phyloP scores from a whole-genome alignment of 2,329 filamentous ascomycete genomes.

The Xylariaceae sp. region DNA sequence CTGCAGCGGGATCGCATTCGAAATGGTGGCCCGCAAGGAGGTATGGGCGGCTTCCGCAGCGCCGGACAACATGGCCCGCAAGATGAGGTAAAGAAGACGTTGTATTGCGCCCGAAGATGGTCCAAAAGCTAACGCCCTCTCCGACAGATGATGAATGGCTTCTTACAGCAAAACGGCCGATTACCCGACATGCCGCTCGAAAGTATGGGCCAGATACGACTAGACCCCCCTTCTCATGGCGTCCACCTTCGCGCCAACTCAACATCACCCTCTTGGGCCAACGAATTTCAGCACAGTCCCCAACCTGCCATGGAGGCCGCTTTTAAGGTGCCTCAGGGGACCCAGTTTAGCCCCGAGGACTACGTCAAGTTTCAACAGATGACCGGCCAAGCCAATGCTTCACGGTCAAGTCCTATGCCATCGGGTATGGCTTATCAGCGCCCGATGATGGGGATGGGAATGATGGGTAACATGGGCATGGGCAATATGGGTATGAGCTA shows the following conservation, averaged over 20 bases:
- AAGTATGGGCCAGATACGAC: conserved; percentile 51
- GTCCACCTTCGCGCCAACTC: conserved; percentile 61
- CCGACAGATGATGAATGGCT: conserved; percentile 86
- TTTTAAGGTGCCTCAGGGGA: conserved; percentile 64
- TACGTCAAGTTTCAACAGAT: conserved; percentile 87
- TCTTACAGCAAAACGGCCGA: conserved; percentile 78
- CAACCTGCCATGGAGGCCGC: conserved; percentile 76
- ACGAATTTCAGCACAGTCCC: conserved; percentile 54
- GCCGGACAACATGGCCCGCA: conserved; percentile 72
- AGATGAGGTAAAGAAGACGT: conserved; percentile 65
- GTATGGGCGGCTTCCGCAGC: conserved; percentile 80
- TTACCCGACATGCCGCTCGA: conserved; percentile 62
- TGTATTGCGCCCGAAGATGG: background rate
- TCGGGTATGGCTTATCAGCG: conserved; percentile 55
- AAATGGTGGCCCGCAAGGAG: conserved; percentile 72
- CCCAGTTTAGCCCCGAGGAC: conserved; percentile 80
- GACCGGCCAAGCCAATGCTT: conserved; percentile 60
- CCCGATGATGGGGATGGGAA: conserved; percentile 65
- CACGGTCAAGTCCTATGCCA: conserved; percentile 67
- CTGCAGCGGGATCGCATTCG: conserved; percentile 89
- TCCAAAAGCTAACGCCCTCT: conserved; percentile 36
- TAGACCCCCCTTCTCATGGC: conserved; percentile 56
- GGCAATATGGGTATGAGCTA: conserved; percentile 60
- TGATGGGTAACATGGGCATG: conserved; percentile 56
- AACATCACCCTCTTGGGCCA: conserved; percentile 61